Conservation (phyloP, 2,329 filamentous ascomycete genomes). For the Huntiella bhutanensis region DNA sequence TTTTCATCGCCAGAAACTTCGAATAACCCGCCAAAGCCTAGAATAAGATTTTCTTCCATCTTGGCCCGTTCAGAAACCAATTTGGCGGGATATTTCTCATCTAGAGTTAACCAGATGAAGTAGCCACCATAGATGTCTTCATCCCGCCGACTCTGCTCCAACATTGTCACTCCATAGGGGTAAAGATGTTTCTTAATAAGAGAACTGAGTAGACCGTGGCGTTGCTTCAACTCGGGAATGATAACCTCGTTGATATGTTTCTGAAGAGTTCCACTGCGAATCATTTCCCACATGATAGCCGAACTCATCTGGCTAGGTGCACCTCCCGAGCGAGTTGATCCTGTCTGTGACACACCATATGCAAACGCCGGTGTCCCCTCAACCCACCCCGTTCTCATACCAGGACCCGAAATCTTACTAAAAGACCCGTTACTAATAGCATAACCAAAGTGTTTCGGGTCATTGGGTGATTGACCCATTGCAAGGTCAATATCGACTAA, state of each 20-base stretch:
- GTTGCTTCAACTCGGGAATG: slow-evolving; percentile 25
- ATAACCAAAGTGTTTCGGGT: slow-evolving; percentile 48
- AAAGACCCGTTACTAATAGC: slow-evolving; percentile 75
- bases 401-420: slow-evolving; percentile 70
- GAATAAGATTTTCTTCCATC: slow-evolving; percentile 43
- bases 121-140: slow-evolving; percentile 53
- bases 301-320: slow-evolving; percentile 36
- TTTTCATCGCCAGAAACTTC: slow-evolving; percentile 40
- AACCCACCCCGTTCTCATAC: slow-evolving; percentile 72
- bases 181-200: slow-evolving; percentile 41
- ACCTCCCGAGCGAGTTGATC: slow-evolving; percentile 36
- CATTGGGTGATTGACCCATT: slow-evolving; percentile 32
- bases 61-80: slow-evolving; percentile 38
- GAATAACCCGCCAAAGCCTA: slow-evolving; percentile 54
- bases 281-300: slow-evolving; percentile 29
- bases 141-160: slow-evolving; percentile 21
- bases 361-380: slow-evolving; percentile 45
- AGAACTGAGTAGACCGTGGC: slow-evolving; percentile 32
- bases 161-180: slow-evolving; percentile 38
- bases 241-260: slow-evolving; percentile 24
- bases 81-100: slow-evolving; percentile 28
- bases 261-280: slow-evolving; percentile 26
- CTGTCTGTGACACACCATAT: slow-evolving; percentile 32
- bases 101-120: slow-evolving; percentile 63
- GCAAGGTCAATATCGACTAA: slow-evolving; percentile 61